Evolutionary conservation across 352 stramenopile genomes (phyloP).

Genomic region (Pythium dissimile): DNA sequence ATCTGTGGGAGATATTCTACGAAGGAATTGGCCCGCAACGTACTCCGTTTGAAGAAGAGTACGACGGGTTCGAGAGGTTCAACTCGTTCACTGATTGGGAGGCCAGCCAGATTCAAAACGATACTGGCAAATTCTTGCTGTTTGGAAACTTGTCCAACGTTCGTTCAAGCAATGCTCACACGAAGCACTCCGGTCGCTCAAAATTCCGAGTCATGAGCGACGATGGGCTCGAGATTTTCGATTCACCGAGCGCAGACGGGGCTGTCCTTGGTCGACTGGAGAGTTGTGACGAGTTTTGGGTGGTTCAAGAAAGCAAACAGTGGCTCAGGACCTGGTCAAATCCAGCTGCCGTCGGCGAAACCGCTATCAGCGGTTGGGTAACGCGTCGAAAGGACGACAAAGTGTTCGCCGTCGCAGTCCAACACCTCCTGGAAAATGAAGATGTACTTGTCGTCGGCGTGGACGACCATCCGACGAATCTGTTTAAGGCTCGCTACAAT

Average conservation of each 20-base stretch:
- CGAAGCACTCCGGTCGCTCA: neutral
- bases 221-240: neutral
- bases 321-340: slow-evolving; percentile 1
- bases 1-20: slow-evolving; percentile 68
- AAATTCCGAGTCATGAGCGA: slow-evolving; percentile 6
- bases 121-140: neutral
- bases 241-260: neutral
- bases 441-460: slow-evolving; percentile 60
- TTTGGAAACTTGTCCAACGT: no score
- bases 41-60: slow-evolving; percentile 37
- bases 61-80: slow-evolving; percentile 46
- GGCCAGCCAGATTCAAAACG: neutral
- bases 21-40: slow-evolving; percentile 51
- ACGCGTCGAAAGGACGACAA: slow-evolving; percentile 35
- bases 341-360: neutral
- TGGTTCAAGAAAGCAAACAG: neutral
- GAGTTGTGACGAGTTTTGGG: neutral
- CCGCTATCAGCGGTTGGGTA: slow-evolving; percentile 38
- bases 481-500: slow-evolving; percentile 19
- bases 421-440: slow-evolving; percentile 30
- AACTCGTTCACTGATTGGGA: neutral
- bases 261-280: neutral
- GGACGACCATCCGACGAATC: slow-evolving; percentile 41
- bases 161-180: no score
- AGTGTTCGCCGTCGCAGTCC: slow-evolving; percentile 24